A percentile compares a stretch with the other conserved stretches of the same genome.
phyloP scores from a whole-genome alignment of 1,139 yeast genomes.

The Magnusiomyces ingens region DNA sequence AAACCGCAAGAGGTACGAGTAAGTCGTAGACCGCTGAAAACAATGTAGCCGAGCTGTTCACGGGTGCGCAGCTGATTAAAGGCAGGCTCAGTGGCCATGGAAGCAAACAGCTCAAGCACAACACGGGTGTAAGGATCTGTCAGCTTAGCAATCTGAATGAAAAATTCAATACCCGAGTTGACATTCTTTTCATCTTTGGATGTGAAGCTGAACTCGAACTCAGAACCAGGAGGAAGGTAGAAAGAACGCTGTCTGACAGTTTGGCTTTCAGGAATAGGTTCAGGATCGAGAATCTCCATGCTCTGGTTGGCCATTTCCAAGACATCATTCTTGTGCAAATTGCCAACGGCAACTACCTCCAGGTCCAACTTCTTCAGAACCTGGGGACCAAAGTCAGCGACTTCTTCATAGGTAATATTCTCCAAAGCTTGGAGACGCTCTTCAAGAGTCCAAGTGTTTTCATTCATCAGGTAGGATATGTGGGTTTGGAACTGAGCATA shows the following conservation, averaged over 20 bases:
- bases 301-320: constrained; percentile 40
- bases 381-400: constrained; percentile 42
- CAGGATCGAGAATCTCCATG: constrained; percentile 32
- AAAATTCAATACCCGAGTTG: constrained; percentile 80
- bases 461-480: constrained; percentile 58
- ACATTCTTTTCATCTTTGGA: constrained; percentile 64
- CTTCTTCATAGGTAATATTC: constrained; percentile 43
- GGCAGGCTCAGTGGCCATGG: constrained; percentile 76
- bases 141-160: constrained; percentile 58
- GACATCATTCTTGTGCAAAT: constrained; percentile 55
- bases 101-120: constrained; percentile 58
- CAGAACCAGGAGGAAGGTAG: constrained; percentile 37
- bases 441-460: constrained; percentile 56
- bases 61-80: constrained; percentile 85
- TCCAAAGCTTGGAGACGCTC: constrained; percentile 54
- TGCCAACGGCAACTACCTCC: constrained; percentile 77
- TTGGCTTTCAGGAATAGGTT: constrained; percentile 33
- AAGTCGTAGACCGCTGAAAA: constrained; percentile 64
- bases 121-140: constrained; percentile 37
- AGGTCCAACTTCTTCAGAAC: constrained; percentile 45
- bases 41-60: constrained; percentile 89
- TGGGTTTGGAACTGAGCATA: constrained; percentile 60
- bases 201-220: constrained; percentile 45
- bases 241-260: constrained; percentile 45
- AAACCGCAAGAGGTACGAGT: constrained; percentile 73